Evolutionary conservation across 2,329 filamentous ascomycete species (phyloP).

Genomic region (Gaeumannomyces tritici): DNA sequence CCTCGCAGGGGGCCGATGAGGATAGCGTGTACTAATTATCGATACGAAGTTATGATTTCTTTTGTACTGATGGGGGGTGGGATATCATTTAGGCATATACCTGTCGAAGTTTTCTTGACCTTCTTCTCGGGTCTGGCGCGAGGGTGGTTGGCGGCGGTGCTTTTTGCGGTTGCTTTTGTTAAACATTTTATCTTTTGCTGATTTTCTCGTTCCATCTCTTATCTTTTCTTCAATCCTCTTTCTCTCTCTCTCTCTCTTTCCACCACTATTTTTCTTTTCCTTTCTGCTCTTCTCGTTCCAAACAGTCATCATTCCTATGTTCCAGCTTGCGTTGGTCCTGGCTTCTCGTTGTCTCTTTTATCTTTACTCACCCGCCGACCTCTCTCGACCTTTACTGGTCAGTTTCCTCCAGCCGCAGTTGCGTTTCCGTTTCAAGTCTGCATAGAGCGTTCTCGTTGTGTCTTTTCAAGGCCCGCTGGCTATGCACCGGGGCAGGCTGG

Average conservation of each 20-base stretch:
- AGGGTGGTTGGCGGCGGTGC: slow-evolving; percentile 3
- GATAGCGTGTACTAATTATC: slow-evolving; percentile 52
- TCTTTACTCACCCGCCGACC: slow-evolving; percentile 13
- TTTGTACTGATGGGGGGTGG: slow-evolving; percentile 21
- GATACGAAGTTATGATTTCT: slow-evolving; percentile 41
- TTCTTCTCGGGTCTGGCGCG: slow-evolving; percentile 12
- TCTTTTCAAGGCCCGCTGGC: slow-evolving; percentile 28
- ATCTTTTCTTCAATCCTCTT: slow-evolving; percentile 10
- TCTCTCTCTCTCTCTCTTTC: slow-evolving; percentile 8
- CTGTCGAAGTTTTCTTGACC: slow-evolving; percentile 25
- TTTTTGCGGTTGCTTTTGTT: slow-evolving; percentile 11
- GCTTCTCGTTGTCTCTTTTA: slow-evolving; percentile 16
- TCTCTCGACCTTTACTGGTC: slow-evolving; percentile 2
- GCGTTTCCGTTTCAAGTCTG: slow-evolving; percentile 10
- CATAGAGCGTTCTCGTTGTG: slow-evolving; percentile 18
- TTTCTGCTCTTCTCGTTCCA: slow-evolving; percentile 12
- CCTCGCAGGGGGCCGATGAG: slow-evolving; percentile 60
- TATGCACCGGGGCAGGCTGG: slow-evolving; percentile 33
- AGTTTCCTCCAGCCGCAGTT: neutral
- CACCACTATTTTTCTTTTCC: neutral
- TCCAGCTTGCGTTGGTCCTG: slow-evolving; percentile 9
- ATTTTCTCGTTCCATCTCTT: slow-evolving; percentile 7
- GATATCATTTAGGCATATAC: slow-evolving; percentile 32
- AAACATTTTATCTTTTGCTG: neutral
- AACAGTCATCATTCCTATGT: slow-evolving; percentile 14